phyloP scores from a whole-genome alignment of 2,329 filamentous ascomycete species.

The Hymenoscyphus salicellus region DNA sequence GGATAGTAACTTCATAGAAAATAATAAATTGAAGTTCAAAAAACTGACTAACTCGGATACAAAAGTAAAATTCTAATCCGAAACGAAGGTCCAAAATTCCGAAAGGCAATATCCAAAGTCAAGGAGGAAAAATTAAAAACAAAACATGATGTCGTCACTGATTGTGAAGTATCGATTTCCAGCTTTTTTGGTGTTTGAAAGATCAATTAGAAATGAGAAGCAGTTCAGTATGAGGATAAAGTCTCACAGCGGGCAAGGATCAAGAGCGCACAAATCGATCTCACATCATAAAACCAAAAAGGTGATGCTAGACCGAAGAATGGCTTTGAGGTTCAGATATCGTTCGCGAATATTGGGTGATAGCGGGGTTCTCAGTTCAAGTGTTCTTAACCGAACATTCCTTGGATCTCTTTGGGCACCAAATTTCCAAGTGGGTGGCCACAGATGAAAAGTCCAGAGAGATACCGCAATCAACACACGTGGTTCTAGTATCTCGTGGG shows the following conservation, averaged over 20 bases:
- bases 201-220: neutral
- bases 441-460: neutral
- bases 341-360: too few species aligned
- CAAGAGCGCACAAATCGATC: too few species aligned
- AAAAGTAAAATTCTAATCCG: neutral
- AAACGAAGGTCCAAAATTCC: neutral
- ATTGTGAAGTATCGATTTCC: neutral
- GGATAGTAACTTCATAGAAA: too few species aligned
- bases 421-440: rapidly evolving
- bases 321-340: too few species aligned
- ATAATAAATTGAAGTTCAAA: neutral
- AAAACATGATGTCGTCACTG: neutral
- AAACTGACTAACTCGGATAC: neutral
- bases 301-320: too few species aligned
- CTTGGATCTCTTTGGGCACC: neutral
- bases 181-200: neutral
- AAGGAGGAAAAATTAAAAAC: neutral
- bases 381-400: too few species aligned
- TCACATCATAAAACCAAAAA: too few species aligned
- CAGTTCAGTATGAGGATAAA: neutral
- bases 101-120: neutral
- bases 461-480: neutral
- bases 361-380: too few species aligned
- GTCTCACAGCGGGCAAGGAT: too few species aligned
- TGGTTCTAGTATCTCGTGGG: neutral